Percentiles rank a stretch among this genome's conserved stretches.
These are phyloP conservation scores for Cornus suecica DNA, from an alignment of 148 eudicot species.

Conservation along the genomic window DNA sequence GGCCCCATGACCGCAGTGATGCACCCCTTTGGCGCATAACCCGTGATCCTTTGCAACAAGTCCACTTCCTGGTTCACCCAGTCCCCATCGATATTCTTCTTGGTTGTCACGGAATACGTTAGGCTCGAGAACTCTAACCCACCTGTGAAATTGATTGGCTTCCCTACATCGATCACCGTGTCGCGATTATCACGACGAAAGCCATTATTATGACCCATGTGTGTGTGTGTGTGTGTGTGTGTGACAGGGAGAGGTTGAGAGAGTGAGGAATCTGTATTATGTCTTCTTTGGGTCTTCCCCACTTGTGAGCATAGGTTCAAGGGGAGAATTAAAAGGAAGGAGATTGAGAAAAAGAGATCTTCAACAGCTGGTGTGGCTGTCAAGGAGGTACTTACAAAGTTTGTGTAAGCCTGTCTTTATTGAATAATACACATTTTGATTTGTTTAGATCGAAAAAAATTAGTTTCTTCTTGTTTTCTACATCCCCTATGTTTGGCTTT, in stretches of 20 bases:
- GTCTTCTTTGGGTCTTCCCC: slow-evolving; percentile 13
- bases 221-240: background rate
- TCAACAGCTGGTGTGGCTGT: slow-evolving; percentile 20
- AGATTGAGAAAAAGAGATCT: slow-evolving; percentile 3
- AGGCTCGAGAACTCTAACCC: slow-evolving; percentile 39
- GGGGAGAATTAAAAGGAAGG: slow-evolving; percentile 17
- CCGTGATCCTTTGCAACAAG: slow-evolving; percentile 31
- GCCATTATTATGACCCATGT: slow-evolving; percentile 20
- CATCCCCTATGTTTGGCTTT: slow-evolving; percentile 14
- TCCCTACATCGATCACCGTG: slow-evolving; percentile 30
- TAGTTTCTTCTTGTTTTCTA: slow-evolving; percentile 31
- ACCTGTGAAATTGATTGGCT: slow-evolving; percentile 31
- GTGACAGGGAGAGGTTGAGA: background rate
- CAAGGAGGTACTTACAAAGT: slow-evolving; percentile 29
- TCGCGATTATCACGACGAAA: slow-evolving; percentile 20
- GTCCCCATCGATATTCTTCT: slow-evolving; percentile 23
- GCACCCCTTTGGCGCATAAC: slow-evolving; percentile 44
- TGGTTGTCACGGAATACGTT: slow-evolving; percentile 34
- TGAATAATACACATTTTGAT: slow-evolving; percentile 18
- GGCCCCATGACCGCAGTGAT: slow-evolving; percentile 49
- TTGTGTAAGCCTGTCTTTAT: slow-evolving; percentile 12
- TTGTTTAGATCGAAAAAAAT: slow-evolving; percentile 14
- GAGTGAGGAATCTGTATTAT: background rate
- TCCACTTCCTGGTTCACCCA: slow-evolving; percentile 32
- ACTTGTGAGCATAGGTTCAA: background rate